phyloP scores from a whole-genome alignment of 176 grass and related monocot species.

The Tillandsia leiboldiana region DNA sequence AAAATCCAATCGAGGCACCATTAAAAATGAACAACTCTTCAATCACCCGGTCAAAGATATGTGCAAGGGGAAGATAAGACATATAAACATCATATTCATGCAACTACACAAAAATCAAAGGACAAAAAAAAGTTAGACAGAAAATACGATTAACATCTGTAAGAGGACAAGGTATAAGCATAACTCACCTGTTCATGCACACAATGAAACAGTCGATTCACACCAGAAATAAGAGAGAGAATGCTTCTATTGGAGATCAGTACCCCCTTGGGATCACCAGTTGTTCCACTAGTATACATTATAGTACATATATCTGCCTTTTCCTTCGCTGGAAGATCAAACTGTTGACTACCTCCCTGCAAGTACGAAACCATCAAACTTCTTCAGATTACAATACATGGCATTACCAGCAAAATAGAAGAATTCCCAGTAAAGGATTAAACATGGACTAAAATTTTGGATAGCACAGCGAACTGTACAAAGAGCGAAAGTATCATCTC shows the following conservation, averaged over 20 bases:
- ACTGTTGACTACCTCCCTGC: constrained; percentile 49
- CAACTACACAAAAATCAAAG: constrained; percentile 45
- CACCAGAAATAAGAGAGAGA: constrained; percentile 58
- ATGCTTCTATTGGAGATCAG: constrained; percentile 77
- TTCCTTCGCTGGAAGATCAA: constrained; percentile 60
- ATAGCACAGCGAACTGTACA: not conserved
- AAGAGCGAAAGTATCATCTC: not conserved
- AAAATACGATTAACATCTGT: not conserved
- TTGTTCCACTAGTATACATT: constrained; percentile 93
- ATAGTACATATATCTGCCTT: constrained; percentile 76
- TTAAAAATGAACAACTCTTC: constrained; percentile 95
- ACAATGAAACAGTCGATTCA: constrained; percentile 41
- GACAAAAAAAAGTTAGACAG: not conserved
- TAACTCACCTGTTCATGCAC: constrained; percentile 39
- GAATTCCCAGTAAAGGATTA: not conserved
- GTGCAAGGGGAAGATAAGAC: constrained; percentile 93
- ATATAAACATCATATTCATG: constrained; percentile 64
- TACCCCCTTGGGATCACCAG: constrained; percentile 80
- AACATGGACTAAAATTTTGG: not conserved
- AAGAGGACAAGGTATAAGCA: not conserved
- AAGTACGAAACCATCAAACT: constrained; percentile 9
- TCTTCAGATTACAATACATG: not conserved
- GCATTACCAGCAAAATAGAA: not conserved
- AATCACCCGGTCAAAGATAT: constrained; percentile 91
- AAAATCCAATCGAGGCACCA: constrained; percentile 95